Evolutionary conservation across 805 yeast species (phyloP), one percentile per base, ranked within the genome.

Genomic region (Cyberlindnera mycetangii): DNA sequence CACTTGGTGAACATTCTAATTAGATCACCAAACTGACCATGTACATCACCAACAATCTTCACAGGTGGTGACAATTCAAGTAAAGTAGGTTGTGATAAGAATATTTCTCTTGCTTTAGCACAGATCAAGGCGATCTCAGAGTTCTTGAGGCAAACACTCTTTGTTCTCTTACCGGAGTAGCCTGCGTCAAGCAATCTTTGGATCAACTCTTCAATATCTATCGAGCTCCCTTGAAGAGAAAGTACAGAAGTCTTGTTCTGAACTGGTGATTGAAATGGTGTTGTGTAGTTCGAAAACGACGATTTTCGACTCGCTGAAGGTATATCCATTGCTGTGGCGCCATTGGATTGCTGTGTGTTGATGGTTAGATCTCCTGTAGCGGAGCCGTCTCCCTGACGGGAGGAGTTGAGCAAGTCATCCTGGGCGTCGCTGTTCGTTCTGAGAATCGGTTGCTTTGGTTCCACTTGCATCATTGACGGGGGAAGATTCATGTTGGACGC

Each of bases 181-280:
- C 98, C 99, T 1, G 97, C 96, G 67, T 93, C 98, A 51, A 93
- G 72, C 51, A 93, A 73, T 55, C 95, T 72, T 68, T 90, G 97
- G 49, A 93, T 93, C 39, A 88, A 72, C 59, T 88, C 95, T 66
- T 93, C 99, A 37, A 93, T 75, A 61, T 90, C 81, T 16, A 71
- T 51, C 9, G 51, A 40, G 14, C 28, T 45, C 0, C 44, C 33
- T 7, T 51, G 42, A 1, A 48, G 12, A 2, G 52, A 15, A 37
- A 48, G 43, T 51, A 67, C 47, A 53, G 65, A 37, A 37, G 52
- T 36, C 48, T 60, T 35, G 18, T 35, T 35, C 38, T 44, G 52
- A 5, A 42, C 41, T 27, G 58, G 58, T 38, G 59, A 52, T 43
- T 51, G 55, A 45, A 54, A 53, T 3, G 61, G 54, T 7, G 61